Conservation (phyloP, 2,329 filamentous ascomycete species). For the Monilinia fructicola region DNA sequence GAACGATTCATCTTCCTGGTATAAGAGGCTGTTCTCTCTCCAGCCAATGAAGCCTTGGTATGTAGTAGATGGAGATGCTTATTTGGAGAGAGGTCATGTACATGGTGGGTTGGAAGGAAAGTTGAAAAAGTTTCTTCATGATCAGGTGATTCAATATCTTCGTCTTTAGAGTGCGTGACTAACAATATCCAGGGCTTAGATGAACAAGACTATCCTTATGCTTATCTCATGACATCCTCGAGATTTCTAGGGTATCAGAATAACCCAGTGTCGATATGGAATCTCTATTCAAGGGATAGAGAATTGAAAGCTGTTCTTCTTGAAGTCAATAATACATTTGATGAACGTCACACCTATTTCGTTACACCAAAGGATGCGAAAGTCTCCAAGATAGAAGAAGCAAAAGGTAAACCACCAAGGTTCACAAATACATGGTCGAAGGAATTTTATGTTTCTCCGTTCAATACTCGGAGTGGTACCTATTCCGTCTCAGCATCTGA, state of each 20-base stretch:
- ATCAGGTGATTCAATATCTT: slow-evolving; percentile 48
- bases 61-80: slow-evolving; percentile 58
- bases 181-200: slow-evolving; percentile 52
- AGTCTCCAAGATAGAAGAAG: slow-evolving; percentile 27
- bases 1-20: slow-evolving; percentile 35
- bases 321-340: slow-evolving; percentile 77
- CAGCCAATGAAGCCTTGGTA: slow-evolving; percentile 47
- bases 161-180: not conserved
- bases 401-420: slow-evolving; percentile 25
- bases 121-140: slow-evolving; percentile 57
- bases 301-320: slow-evolving; percentile 64
- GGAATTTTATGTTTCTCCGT: slow-evolving; percentile 75
- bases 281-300: slow-evolving; percentile 62
- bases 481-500: slow-evolving; percentile 55
- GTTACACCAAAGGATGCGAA: slow-evolving; percentile 46
- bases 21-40: slow-evolving; percentile 38
- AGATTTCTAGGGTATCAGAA: slow-evolving; percentile 69
- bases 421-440: slow-evolving; percentile 61
- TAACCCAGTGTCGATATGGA: slow-evolving; percentile 79
- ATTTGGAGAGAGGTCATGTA: slow-evolving; percentile 56
- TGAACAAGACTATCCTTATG: slow-evolving; percentile 60
- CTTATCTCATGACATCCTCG: slow-evolving; percentile 70
- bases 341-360: slow-evolving; percentile 67
- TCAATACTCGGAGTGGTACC: slow-evolving; percentile 61
- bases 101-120: slow-evolving; percentile 61